phyloP scores from a whole-genome alignment of 495 filamentous ascomycete species.

The Tirmania nivea region DNA sequence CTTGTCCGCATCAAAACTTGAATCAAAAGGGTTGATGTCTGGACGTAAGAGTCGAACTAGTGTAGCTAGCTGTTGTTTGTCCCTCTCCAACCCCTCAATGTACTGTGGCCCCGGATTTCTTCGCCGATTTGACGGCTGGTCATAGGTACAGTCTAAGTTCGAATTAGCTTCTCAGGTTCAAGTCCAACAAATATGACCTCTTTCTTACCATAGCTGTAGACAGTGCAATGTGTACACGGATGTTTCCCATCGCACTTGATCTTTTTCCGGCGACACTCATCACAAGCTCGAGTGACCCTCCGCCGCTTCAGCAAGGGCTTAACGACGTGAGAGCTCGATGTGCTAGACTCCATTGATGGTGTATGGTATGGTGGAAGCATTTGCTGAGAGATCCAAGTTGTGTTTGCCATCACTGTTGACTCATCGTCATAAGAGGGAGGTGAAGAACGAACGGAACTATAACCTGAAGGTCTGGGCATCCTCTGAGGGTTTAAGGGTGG shows the following conservation, averaged over 20 bases:
- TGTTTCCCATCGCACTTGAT: slow-evolving; percentile 98
- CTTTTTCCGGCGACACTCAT: slow-evolving; percentile 92
- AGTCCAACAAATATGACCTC: background rate
- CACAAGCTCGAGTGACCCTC: slow-evolving; percentile 76
- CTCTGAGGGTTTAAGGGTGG: background rate
- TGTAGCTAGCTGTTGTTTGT: slow-evolving; percentile 63
- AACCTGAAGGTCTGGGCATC: background rate
- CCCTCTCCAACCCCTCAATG: slow-evolving; percentile 71
- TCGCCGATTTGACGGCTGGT: slow-evolving; percentile 87
- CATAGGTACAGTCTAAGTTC: slow-evolving; percentile 75
- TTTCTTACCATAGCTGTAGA: slow-evolving; percentile 85
- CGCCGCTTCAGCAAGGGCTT: slow-evolving; percentile 67
- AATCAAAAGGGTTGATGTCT: slow-evolving; percentile 65
- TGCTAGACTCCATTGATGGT: slow-evolving; percentile 12
- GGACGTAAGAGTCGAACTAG: slow-evolving; percentile 63
- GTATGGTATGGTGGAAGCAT: slow-evolving; percentile 12
- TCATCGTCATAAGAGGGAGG: slow-evolving; percentile 16
- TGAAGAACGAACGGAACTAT: slow-evolving; percentile 16
- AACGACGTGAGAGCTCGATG: slow-evolving; percentile 13
- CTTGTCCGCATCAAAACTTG: slow-evolving; percentile 41
- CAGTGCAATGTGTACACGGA: slow-evolving; percentile 91
- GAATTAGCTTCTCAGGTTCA: slow-evolving; percentile 4
- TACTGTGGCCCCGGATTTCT: slow-evolving; percentile 91
- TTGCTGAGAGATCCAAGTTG: slow-evolving; percentile 13
- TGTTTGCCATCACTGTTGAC: slow-evolving; percentile 12